phyloP scores from a whole-genome alignment of 345 rosid species.

The Schrenkiella parvula region DNA sequence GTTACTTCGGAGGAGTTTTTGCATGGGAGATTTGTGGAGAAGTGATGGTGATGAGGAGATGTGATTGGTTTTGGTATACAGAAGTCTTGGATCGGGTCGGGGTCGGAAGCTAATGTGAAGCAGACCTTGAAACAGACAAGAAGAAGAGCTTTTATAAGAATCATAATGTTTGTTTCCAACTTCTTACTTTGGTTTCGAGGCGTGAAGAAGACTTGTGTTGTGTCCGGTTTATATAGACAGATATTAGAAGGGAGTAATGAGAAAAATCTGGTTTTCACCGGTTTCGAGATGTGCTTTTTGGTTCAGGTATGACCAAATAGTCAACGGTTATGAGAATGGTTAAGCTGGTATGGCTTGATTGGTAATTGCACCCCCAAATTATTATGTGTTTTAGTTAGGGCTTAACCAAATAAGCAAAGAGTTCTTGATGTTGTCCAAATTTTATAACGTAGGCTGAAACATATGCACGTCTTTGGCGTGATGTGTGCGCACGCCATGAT shows the following conservation, averaged over 20 bases:
- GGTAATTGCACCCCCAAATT: not conserved
- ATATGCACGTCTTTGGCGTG: constrained; percentile 17
- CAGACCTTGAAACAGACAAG: constrained; percentile 20
- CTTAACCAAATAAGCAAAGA: not conserved
- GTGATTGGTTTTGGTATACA: constrained; percentile 41
- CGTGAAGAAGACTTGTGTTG: constrained; percentile 24
- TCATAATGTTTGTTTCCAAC: constrained; percentile 12
- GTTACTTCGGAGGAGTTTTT: constrained; percentile 61
- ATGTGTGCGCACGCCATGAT: constrained; percentile 14
- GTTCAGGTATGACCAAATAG: not conserved
- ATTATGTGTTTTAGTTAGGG: constrained; percentile 7
- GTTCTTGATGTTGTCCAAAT: not conserved
- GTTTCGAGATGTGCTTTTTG: not conserved
- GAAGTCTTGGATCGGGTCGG: constrained; percentile 76
- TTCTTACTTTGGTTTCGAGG: constrained; percentile 1
- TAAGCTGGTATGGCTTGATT: not conserved
- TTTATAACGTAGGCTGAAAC: not conserved
- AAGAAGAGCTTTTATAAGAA: constrained; percentile 2
- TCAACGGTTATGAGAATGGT: not conserved
- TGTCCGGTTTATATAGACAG: constrained; percentile 23
- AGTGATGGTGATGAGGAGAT: constrained; percentile 26
- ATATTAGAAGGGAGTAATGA: not conserved
- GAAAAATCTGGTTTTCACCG: not conserved
- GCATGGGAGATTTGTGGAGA: constrained; percentile 38
- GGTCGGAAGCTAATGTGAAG: constrained; percentile 54